These are phyloP conservation scores for Actinidia chinensis DNA, from an alignment of 179 eudicot genomes.

Conservation along the genomic window DNA sequence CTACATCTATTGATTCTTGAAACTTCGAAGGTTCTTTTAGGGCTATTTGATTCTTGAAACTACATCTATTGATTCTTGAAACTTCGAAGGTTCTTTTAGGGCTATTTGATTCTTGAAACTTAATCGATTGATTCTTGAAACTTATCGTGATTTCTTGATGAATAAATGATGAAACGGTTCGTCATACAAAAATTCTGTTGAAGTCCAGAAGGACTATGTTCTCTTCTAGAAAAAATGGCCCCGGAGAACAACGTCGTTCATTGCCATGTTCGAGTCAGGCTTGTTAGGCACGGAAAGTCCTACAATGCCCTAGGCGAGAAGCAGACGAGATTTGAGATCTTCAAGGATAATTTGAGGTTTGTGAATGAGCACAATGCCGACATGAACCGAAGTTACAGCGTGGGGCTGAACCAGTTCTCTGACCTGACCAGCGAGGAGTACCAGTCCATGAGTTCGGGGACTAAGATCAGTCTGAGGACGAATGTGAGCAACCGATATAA, in stretches of 20 bases:
- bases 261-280: slow-evolving; percentile 55
- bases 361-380: slow-evolving; percentile 45
- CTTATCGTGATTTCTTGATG: too few species aligned
- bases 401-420: slow-evolving; percentile 51
- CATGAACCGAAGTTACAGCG: slow-evolving; percentile 26
- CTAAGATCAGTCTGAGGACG: slow-evolving; percentile 19
- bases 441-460: slow-evolving; percentile 32
- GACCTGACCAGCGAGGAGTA: slow-evolving; percentile 59
- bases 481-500: slow-evolving; percentile 33
- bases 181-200: too few species aligned
- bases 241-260: slow-evolving; percentile 43
- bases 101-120: too few species aligned
- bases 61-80: too few species aligned
- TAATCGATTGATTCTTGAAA: too few species aligned
- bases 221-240: too few species aligned
- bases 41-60: too few species aligned
- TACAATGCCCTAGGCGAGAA: slow-evolving; percentile 66
- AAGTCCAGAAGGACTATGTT: too few species aligned
- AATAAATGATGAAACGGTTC: too few species aligned
- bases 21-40: too few species aligned
- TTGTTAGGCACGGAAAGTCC: slow-evolving; percentile 43
- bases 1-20: too few species aligned
- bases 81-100: too few species aligned
- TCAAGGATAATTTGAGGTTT: slow-evolving; percentile 49
- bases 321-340: slow-evolving; percentile 52